Percentiles rank a stretch among this genome's conserved stretches.
Conservation (phyloP, 1,284 basidiomycete genomes). For the Sporisorium scitamineum region DNA sequence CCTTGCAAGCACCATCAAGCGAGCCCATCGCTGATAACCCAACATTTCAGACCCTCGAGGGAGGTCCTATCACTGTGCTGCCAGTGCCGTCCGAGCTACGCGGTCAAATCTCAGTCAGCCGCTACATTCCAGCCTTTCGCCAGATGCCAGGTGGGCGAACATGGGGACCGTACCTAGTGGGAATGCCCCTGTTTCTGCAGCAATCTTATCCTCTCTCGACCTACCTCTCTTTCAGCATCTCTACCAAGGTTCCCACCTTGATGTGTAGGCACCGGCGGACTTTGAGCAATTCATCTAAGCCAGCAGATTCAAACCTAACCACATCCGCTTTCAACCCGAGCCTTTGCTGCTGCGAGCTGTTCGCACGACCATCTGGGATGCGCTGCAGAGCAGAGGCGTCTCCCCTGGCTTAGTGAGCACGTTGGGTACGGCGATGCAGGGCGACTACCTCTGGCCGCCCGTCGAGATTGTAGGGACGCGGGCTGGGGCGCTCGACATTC, state of each 20-base stretch:
- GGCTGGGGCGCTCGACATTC: background rate
- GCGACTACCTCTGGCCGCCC: constrained; percentile 24
- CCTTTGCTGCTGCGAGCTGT: background rate
- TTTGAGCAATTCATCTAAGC: background rate
- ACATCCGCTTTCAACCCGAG: background rate
- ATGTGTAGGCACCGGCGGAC: background rate
- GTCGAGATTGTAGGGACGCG: background rate
- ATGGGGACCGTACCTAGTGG: background rate
- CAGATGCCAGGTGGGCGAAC: background rate
- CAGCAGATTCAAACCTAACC: background rate
- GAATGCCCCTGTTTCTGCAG: background rate
- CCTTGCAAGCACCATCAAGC: no score
- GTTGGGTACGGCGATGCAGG: background rate
- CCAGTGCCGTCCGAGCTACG: no score
- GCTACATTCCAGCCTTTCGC: background rate
- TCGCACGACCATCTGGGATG: background rate
- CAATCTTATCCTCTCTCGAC: constrained; percentile 8
- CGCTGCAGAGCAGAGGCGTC: background rate
- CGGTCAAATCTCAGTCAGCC: no score
- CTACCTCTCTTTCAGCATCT: background rate
- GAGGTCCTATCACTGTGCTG: no score
- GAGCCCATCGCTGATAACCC: no score
- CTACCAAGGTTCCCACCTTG: background rate
- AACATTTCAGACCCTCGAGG: no score
- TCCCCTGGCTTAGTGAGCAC: background rate